Evolutionary conservation across 306 rosid species (phyloP).

Genomic region (Vicia villosa): DNA sequence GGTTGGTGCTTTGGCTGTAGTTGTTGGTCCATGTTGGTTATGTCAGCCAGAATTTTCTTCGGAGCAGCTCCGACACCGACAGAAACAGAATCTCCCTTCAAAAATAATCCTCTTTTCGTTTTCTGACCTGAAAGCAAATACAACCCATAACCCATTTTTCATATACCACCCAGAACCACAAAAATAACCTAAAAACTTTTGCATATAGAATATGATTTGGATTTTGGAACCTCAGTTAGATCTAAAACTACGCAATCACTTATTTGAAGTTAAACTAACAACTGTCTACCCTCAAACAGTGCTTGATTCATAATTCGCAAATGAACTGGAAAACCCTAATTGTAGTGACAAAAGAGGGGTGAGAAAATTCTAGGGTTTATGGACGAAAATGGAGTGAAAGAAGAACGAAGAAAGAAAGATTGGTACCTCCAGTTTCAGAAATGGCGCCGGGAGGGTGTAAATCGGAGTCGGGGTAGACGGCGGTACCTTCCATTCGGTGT

Average conservation of each 20-base stretch:
- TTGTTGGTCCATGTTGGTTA: slow-evolving; percentile 65
- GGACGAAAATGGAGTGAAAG: not conserved
- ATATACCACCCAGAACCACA: slow-evolving; percentile 16
- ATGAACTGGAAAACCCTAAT: slow-evolving; percentile 30
- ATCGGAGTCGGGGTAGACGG: slow-evolving; percentile 39
- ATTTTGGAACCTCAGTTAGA: not conserved
- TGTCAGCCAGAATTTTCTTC: slow-evolving; percentile 65
- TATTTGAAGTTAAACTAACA: not conserved
- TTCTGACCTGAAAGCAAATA: slow-evolving; percentile 55
- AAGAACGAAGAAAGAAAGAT: slow-evolving; percentile 5
- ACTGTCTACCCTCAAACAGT: not conserved
- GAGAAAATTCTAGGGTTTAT: not conserved
- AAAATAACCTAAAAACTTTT: slow-evolving; percentile 23
- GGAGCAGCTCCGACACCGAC: slow-evolving; percentile 51
- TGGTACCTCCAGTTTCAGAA: slow-evolving; percentile 40
- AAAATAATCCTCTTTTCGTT: slow-evolving; percentile 40
- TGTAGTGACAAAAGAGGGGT: not conserved
- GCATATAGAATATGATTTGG: not conserved
- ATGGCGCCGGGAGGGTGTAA: slow-evolving; percentile 25
- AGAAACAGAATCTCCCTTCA: slow-evolving; percentile 39
- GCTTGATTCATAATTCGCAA: not conserved
- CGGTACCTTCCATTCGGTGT: slow-evolving; percentile 49
- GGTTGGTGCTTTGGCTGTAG: slow-evolving; percentile 42
- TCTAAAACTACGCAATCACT: not conserved
- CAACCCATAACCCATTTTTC: slow-evolving; percentile 37